Evolutionary conservation across 257 asterid genomes (phyloP).

Genomic region (Rubia yunnanensis): DNA sequence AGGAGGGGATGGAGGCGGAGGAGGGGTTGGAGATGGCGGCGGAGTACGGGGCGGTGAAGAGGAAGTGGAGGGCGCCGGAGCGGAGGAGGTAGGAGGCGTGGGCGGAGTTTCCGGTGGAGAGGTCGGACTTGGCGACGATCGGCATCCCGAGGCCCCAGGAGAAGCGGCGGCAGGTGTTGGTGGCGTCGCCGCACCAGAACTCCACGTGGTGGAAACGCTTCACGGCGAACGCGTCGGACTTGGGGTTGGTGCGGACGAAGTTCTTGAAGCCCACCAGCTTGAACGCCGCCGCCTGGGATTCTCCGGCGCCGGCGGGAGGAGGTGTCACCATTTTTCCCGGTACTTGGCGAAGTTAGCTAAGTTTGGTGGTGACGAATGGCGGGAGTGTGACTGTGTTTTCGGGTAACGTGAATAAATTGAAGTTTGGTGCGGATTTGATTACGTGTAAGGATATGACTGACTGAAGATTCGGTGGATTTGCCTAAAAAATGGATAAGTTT

Average conservation of each 20-base stretch:
- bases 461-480: not conserved
- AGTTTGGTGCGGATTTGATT: not conserved
- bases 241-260: constrained; percentile 51
- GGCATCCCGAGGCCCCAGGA: constrained; percentile 93
- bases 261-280: constrained; percentile 54
- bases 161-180: constrained; percentile 64
- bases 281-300: constrained; percentile 16
- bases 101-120: constrained; percentile 78
- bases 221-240: constrained; percentile 52
- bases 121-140: constrained; percentile 66
- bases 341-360: not conserved
- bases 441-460: not conserved
- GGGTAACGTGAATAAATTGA: not conserved
- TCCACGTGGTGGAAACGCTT: constrained; percentile 79
- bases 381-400: constrained; percentile 4
- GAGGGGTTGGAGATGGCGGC: constrained; percentile 33
- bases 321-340: constrained; percentile 9
- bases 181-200: constrained; percentile 90
- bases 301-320: constrained; percentile 8
- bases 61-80: constrained; percentile 52
- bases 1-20: constrained; percentile 58
- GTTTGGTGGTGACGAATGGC: constrained; percentile 4
- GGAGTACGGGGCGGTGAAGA: constrained; percentile 87
- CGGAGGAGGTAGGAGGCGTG: constrained; percentile 88
- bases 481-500: too few species aligned